phyloP scores from a whole-genome alignment of 2,329 filamentous ascomycete species.

The Aureobasidium sp. region DNA sequence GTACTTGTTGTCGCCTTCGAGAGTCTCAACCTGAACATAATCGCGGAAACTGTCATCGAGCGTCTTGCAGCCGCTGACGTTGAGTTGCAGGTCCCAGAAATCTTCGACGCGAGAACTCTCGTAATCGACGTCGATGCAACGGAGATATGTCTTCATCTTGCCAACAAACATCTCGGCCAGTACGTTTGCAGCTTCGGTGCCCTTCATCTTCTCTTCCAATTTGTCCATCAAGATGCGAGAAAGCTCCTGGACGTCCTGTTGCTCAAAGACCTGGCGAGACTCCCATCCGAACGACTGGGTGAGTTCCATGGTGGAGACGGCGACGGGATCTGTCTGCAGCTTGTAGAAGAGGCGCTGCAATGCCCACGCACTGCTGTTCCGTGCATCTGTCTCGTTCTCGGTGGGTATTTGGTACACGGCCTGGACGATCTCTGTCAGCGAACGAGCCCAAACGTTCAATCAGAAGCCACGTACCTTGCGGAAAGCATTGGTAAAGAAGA shows the following conservation, averaged over 20 bases:
- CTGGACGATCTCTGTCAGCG: constrained; percentile 33
- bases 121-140: constrained; percentile 96
- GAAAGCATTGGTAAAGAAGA: constrained; percentile 65
- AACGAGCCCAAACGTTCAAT: not conserved
- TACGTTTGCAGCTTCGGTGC: constrained; percentile 80
- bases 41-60: constrained; percentile 91
- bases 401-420: constrained; percentile 97
- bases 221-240: constrained; percentile 96
- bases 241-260: constrained; percentile 96
- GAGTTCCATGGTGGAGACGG: constrained; percentile 84
- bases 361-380: constrained; percentile 79
- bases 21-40: constrained; percentile 91
- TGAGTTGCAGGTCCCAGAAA: constrained; percentile 98
- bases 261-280: constrained; percentile 93
- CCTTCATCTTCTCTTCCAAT: constrained; percentile 97
- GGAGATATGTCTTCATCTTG: constrained; percentile 98
- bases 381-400: constrained; percentile 66
- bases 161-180: constrained; percentile 88
- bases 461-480: constrained; percentile 56
- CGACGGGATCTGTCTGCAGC: constrained; percentile 72
- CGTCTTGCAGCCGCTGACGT: constrained; percentile 88
- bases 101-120: constrained; percentile 93
- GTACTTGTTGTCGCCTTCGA: constrained; percentile 98
- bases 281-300: constrained; percentile 98
- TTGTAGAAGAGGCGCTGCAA: constrained; percentile 92